Conservation (phyloP, 2,329 filamentous ascomycete species). For the Bimuria novae-zelandiae region DNA sequence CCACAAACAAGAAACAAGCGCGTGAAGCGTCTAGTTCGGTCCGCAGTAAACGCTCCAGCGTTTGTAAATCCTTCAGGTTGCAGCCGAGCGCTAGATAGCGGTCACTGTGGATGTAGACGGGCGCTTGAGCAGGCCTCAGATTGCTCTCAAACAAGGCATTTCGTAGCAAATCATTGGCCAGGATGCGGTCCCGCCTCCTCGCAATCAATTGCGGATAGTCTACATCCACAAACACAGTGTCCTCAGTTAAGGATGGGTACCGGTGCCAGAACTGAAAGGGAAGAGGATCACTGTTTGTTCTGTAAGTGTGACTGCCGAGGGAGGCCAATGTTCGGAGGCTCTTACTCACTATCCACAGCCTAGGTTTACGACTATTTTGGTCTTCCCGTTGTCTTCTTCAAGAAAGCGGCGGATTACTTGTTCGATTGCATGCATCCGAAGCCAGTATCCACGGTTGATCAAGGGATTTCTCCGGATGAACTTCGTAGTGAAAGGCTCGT, state of each 20-base stretch:
- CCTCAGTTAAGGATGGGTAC: conserved; percentile 62
- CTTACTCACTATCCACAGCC: conserved; percentile 84
- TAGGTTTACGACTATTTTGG: conserved; percentile 79
- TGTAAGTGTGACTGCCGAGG: conserved; percentile 21
- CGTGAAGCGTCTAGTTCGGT: conserved; percentile 61
- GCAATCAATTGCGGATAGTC: conserved; percentile 82
- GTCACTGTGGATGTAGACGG: conserved; percentile 55
- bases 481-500: conserved; percentile 85
- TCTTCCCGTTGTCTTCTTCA: conserved; percentile 57
- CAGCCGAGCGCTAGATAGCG: conserved; percentile 81
- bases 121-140: conserved; percentile 31
- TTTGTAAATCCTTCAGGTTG: conserved; percentile 71
- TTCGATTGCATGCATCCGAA: conserved; percentile 83
- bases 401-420: conserved; percentile 75
- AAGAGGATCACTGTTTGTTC: conserved; percentile 72
- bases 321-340: conserved; percentile 8
- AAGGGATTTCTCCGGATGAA: conserved; percentile 81
- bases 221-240: conserved; percentile 77
- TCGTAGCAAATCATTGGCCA: conserved; percentile 55
- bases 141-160: conserved; percentile 38
- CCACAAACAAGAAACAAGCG: conserved; percentile 75
- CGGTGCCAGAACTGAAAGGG: conserved; percentile 80
- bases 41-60: conserved; percentile 64
- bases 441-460: conserved; percentile 88
- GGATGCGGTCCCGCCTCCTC: conserved; percentile 72